A percentile compares a stretch with the other conserved stretches of the same genome.
These are phyloP conservation scores for Pyrus hybrid DNA, from an alignment of 331 rosid genomes.

Conservation along the genomic window DNA sequence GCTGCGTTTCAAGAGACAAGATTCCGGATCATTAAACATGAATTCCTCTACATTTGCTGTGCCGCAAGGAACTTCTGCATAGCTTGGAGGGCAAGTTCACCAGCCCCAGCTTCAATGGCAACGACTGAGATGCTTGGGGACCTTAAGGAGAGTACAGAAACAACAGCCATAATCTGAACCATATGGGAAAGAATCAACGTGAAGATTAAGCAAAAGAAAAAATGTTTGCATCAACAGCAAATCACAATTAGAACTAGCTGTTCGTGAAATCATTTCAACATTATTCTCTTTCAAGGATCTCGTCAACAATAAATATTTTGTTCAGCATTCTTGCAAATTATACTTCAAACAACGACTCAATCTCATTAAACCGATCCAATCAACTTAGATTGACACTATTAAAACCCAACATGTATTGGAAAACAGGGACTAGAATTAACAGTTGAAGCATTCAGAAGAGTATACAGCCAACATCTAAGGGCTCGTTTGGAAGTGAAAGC, in stretches of 20 bases:
- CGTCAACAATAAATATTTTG: neutral
- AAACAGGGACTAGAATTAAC: neutral
- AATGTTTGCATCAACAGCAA: neutral
- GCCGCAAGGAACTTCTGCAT: slow-evolving; percentile 78
- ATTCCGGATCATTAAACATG: slow-evolving; percentile 87
- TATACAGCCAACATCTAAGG: neutral
- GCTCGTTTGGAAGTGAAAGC: too few relatives aligned
- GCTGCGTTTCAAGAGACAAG: slow-evolving; percentile 72
- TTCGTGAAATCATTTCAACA: neutral
- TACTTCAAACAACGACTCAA: neutral
- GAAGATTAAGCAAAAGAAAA: neutral
- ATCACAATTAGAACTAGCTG: neutral
- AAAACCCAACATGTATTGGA: neutral
- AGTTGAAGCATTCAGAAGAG: neutral
- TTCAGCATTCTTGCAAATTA: neutral
- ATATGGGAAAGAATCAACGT: slow-evolving; percentile 7
- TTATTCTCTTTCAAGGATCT: neutral
- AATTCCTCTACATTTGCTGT: slow-evolving; percentile 72
- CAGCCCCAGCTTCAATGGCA: slow-evolving; percentile 90
- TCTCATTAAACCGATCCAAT: neutral
- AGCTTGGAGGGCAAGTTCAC: slow-evolving; percentile 85
- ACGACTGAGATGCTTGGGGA: slow-evolving; percentile 72
- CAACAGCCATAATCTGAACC: slow-evolving; percentile 58
- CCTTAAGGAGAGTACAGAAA: slow-evolving; percentile 73
- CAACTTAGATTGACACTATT: neutral